Conservation (phyloP, 129 eudicot species). For the Scalesia atractyloides region DNA sequence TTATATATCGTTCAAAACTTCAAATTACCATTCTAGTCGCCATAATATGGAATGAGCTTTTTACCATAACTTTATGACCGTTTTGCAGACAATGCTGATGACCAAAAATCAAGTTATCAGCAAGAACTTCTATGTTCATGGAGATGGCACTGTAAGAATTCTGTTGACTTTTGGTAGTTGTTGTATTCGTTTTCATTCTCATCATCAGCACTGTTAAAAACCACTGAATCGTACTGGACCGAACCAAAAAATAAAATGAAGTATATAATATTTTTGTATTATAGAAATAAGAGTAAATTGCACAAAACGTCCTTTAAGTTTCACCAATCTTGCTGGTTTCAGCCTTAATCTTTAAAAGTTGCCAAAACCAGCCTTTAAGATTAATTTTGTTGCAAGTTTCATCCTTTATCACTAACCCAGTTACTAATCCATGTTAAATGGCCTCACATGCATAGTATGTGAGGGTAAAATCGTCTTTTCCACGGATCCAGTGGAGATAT, state of each 20-base stretch:
- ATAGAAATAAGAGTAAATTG: not conserved
- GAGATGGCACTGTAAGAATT: conserved; percentile 71
- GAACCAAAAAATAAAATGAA: not conserved
- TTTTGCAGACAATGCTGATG: conserved; percentile 52
- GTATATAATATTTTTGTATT: not conserved
- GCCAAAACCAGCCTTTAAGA: too few species aligned
- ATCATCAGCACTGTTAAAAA: not conserved
- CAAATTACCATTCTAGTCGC: not conserved
- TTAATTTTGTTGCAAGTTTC: too few species aligned
- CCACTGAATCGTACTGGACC: not conserved
- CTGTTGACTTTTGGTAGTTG: too few species aligned
- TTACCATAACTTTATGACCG: conserved; percentile 9
- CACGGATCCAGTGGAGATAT: too few species aligned
- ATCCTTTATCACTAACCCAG: too few species aligned
- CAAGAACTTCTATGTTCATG: conserved; percentile 60
- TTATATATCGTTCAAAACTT: not conserved
- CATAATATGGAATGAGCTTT: not conserved
- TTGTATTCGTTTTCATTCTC: not conserved
- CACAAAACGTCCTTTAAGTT: too few species aligned
- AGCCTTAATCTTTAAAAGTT: too few species aligned
- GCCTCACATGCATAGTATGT: too few species aligned
- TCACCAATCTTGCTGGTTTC: too few species aligned
- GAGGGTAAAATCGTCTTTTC: too few species aligned
- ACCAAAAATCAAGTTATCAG: conserved; percentile 51
- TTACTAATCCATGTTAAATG: too few species aligned